Evolutionary conservation across 352 stramenopile genomes (phyloP), one percentile per base, ranked within the genome.

Genomic region (Salisapilia sapeloensis): DNA sequence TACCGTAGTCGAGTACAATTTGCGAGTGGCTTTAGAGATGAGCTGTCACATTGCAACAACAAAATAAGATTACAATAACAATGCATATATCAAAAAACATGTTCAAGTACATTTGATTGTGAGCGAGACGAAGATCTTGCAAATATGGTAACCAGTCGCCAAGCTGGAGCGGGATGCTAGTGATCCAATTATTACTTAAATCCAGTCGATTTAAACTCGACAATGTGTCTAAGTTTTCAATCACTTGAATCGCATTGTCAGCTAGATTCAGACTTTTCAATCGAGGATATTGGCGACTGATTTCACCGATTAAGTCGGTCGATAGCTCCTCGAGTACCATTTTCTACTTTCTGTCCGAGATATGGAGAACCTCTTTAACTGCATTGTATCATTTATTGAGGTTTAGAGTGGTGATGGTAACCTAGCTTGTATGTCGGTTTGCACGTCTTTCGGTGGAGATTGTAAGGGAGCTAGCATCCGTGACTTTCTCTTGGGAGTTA

Each of bases 261-360:
- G 60, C 54, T 13, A 85, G 58, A 28, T 64, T 77, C 19, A 81
- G 56, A 25, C 59, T 66, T 48, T 74, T 56, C 36, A 85, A 49
- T 40, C 46, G 14, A 43, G 69, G 69, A 41, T 70, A 60, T 40
- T 78, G 53, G 16, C 37, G 41, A 51, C 58, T 60, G 45, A 85
- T 66, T 44, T 77, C 54, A 30, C 46, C 45, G 24, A 66, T 60
- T 42, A 85, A 56, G 49, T 82, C 60, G 11, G 34, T 50, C 33
- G 65, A 77, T 29, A 85, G 53, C 47, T 49, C 38, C 33, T 56
- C 31, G 4, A 84, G 48, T 33, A 56, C 53, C 62, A 77, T 77
- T 12, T n/a, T 28, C 24, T n/a, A n/a, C n/a, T n/a, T n/a, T n/a
- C n/a, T n/a, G n/a, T n/a, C n/a, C n/a, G n/a, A n/a, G n/a, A n/a